Evolutionary conservation across 345 rosid species (phyloP).

Genomic region (Populus ilicifolia): DNA sequence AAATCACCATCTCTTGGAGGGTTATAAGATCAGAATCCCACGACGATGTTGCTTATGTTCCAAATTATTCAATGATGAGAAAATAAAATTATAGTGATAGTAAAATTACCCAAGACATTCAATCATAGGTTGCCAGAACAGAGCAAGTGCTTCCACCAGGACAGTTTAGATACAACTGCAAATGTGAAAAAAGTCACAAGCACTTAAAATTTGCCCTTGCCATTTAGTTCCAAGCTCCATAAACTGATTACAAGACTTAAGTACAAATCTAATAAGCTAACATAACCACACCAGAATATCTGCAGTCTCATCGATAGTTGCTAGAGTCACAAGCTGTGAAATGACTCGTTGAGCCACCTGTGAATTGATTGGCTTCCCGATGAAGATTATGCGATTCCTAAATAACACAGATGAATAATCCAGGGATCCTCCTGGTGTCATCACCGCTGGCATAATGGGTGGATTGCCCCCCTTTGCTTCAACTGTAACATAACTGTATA

Average conservation of each 20-base stretch:
- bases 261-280: slow-evolving; percentile 2
- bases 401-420: slow-evolving; percentile 83
- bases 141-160: slow-evolving; percentile 94
- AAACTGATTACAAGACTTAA: background rate
- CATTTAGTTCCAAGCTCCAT: background rate
- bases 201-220: background rate
- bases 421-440: slow-evolving; percentile 85
- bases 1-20: slow-evolving; percentile 1
- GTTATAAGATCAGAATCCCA: background rate
- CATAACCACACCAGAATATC: slow-evolving; percentile 67
- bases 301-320: slow-evolving; percentile 77
- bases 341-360: slow-evolving; percentile 88
- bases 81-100: background rate
- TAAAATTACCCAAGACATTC: slow-evolving; percentile 84
- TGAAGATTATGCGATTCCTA: slow-evolving; percentile 81
- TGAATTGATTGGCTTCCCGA: slow-evolving; percentile 76
- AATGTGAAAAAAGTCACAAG: slow-evolving; percentile 14
- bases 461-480: slow-evolving; percentile 68
- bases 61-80: background rate
- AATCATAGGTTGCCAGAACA: slow-evolving; percentile 85
- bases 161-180: slow-evolving; percentile 78
- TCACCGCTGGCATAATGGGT: slow-evolving; percentile 80
- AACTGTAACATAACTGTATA: slow-evolving; percentile 43
- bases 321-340: slow-evolving; percentile 87
- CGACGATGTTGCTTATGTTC: background rate